Conservation (phyloP, 305 asterid genomes). For the Petunia hybrid region DNA sequence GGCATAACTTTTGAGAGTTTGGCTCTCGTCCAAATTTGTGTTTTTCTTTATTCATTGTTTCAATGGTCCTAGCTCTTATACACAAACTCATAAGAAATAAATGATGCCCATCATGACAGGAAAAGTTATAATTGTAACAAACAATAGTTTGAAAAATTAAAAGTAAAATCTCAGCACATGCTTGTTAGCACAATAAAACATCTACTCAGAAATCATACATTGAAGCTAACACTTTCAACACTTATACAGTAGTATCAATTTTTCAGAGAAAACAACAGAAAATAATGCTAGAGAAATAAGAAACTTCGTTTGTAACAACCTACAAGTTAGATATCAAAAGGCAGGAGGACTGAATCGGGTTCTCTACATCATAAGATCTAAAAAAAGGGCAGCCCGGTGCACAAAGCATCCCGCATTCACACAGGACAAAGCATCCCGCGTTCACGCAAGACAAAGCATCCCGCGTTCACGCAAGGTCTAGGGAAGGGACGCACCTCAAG, state of each 20-base stretch:
- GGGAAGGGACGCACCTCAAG: too few relatives aligned
- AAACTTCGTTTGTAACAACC: neutral
- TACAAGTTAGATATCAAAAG: slow-evolving; percentile 13
- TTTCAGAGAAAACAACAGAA: neutral
- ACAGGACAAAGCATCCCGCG: too few relatives aligned
- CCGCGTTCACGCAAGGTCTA: too few relatives aligned
- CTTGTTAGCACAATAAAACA: slow-evolving; percentile 1
- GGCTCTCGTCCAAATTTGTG: neutral
- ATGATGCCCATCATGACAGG: neutral
- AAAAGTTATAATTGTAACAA: slow-evolving; percentile 2
- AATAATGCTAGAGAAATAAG: slow-evolving; percentile 14
- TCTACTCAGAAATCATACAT: neutral
- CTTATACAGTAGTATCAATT: neutral
- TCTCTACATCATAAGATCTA: neutral
- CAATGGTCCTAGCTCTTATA: slow-evolving; percentile 1
- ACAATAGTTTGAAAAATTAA: neutral
- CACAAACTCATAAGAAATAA: slow-evolving; percentile 12
- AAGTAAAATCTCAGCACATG: neutral
- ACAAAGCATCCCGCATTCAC: too few relatives aligned
- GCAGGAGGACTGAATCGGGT: neutral
- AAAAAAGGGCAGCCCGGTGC: too few relatives aligned
- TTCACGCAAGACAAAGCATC: too few relatives aligned
- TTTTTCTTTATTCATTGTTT: slow-evolving; percentile 6
- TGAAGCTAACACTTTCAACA: slow-evolving; percentile 12
- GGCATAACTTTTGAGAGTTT: neutral